phyloP scores from a whole-genome alignment of 1,284 basidiomycete genomes.

The Cerrena zonata region DNA sequence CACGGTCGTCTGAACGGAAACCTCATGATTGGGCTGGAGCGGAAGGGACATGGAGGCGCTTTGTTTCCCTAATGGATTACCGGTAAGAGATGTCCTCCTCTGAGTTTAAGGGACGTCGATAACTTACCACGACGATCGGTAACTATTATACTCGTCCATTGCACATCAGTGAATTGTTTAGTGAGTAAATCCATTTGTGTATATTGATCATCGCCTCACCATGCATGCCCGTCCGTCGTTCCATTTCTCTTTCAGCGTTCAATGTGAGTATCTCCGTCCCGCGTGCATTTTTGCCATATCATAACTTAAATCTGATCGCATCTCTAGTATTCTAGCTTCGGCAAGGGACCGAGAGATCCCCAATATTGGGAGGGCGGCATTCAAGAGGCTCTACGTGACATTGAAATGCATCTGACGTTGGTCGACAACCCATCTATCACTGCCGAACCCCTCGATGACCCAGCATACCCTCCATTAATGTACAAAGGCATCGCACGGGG shows the following conservation, averaged over 20 bases:
- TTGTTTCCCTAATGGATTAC: conserved; percentile 72
- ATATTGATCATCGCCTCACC: conserved; percentile 3
- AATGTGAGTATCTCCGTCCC: conserved; percentile 42
- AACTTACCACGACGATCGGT: too few species aligned
- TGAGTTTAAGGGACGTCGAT: too few species aligned
- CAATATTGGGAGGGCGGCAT: conserved; percentile 52
- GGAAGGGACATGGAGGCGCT: conserved; percentile 62
- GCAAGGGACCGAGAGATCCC: conserved; percentile 35
- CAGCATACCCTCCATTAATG: conserved; percentile 43
- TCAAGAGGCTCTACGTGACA: conserved; percentile 57
- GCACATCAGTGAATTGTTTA: conserved; percentile 47
- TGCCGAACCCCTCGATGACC: conserved; percentile 19
- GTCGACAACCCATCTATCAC: conserved; percentile 21
- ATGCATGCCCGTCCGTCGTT: conserved; percentile 8
- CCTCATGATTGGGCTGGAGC: conserved; percentile 63
- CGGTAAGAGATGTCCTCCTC: conserved; percentile 34
- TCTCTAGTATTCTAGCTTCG: conserved; percentile 33
- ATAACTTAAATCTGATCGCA: not conserved
- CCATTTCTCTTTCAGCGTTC: conserved; percentile 40
- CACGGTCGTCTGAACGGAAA: conserved; percentile 25
- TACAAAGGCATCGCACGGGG: conserved; percentile 49
- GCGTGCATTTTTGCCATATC: not conserved
- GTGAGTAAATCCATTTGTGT: too few species aligned
- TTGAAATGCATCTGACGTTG: conserved; percentile 51
- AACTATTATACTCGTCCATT: too few species aligned